Percentiles rank a stretch among this genome's conserved stretches.
phyloP scores from a whole-genome alignment of 2,329 filamentous ascomycete genomes.

The Dendryphion nanum region DNA sequence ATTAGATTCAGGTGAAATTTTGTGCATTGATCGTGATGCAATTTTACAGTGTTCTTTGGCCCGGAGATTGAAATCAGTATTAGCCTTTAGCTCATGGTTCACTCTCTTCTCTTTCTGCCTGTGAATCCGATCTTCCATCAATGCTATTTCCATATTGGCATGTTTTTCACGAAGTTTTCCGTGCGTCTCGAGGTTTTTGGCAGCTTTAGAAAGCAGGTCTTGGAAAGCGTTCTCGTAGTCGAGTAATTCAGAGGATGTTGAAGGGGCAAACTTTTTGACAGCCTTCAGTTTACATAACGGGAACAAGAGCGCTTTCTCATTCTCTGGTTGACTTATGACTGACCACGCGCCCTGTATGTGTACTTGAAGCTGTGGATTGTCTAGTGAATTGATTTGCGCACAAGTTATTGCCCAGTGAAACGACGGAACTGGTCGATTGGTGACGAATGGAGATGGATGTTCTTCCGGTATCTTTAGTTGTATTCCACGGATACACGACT shows the following conservation, averaged over 20 bases:
- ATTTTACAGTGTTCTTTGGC: no score
- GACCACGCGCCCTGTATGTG: constrained; percentile 13
- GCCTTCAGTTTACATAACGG: constrained; percentile 22
- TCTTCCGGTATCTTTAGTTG: constrained; percentile 8
- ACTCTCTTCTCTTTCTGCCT: not conserved
- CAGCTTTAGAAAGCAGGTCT: constrained; percentile 5
- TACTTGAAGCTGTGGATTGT: constrained; percentile 9
- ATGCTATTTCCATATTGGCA: constrained; percentile 6
- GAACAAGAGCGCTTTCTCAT: constrained; percentile 8
- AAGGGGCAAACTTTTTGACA: constrained; percentile 11
- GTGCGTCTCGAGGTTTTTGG: constrained; percentile 5
- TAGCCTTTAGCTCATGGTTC: no score
- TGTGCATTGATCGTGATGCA: no score
- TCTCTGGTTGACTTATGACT: not conserved
- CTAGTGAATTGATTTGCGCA: constrained; percentile 20
- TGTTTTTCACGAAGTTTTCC: constrained; percentile 6
- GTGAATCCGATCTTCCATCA: not conserved
- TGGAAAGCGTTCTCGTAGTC: constrained; percentile 8
- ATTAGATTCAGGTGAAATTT: no score
- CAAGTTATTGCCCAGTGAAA: constrained; percentile 27
- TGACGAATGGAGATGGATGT: constrained; percentile 1
- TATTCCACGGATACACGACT: constrained; percentile 16
- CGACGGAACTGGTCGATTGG: constrained; percentile 5
- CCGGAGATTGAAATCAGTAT: no score
- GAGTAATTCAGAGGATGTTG: not conserved